phyloP scores from a whole-genome alignment of 2,329 filamentous ascomycete species.

The Samsoniella hepiali region DNA sequence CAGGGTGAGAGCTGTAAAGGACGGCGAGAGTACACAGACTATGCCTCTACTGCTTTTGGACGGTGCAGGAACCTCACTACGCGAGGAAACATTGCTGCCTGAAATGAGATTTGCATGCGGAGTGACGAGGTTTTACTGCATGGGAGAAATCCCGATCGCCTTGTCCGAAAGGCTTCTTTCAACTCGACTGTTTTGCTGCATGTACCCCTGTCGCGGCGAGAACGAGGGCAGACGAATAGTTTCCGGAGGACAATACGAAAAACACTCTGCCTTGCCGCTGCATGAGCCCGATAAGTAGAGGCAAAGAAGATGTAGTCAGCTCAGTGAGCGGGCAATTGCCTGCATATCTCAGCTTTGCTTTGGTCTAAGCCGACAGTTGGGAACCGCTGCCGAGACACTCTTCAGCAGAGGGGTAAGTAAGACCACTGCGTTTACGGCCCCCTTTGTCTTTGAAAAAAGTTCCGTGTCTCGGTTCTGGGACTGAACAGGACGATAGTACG shows the following conservation, averaged over 20 bases:
- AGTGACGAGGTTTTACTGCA: no score
- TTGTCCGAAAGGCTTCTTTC: background rate
- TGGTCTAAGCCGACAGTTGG: background rate
- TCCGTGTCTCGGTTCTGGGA: background rate
- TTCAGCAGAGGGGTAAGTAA: no score
- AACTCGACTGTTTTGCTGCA: background rate
- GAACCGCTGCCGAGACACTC: no score
- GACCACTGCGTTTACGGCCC: background rate
- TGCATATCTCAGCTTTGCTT: background rate
- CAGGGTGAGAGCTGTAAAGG: background rate
- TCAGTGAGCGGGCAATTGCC: background rate
- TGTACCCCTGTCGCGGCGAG: background rate
- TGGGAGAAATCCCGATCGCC: background rate
- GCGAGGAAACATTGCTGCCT: background rate
- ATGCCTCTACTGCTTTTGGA: background rate
- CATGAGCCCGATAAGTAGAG: background rate
- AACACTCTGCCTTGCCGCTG: background rate
- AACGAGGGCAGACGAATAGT: background rate
- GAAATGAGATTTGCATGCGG: background rate
- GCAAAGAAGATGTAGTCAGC: background rate
- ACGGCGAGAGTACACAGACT: background rate
- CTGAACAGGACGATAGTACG: background rate
- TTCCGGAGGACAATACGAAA: background rate
- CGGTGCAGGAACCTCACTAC: background rate
- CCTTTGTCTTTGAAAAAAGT: background rate